Conservation (phyloP, 2,329 filamentous ascomycete species). For the Blastomyces silverae region DNA sequence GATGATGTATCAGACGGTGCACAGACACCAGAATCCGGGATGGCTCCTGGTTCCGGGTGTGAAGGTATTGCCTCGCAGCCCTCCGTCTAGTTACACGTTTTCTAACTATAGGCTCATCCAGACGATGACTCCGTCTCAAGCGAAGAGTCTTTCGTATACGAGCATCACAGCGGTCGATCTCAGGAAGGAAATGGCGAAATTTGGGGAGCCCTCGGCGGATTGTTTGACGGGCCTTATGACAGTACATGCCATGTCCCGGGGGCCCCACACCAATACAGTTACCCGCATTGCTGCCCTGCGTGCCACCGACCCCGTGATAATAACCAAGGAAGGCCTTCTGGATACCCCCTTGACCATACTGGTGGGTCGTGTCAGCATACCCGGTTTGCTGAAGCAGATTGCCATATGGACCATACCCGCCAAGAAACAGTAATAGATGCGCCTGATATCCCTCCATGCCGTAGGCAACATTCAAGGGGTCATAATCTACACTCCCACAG, state of each 20-base stretch:
- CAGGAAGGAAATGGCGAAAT: background rate
- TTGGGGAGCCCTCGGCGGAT: background rate
- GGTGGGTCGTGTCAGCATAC: background rate
- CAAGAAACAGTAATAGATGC: constrained; percentile 1
- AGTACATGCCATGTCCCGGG: background rate
- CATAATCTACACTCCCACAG: background rate
- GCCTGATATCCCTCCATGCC: background rate
- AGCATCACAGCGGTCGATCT: background rate
- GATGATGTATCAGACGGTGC: constrained; percentile 21
- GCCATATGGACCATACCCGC: background rate
- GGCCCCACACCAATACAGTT: background rate
- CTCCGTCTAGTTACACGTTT: background rate
- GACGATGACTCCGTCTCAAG: constrained; percentile 9
- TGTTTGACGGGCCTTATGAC: constrained; percentile 12
- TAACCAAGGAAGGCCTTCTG: background rate
- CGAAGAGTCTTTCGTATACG: background rate
- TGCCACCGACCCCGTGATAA: background rate
- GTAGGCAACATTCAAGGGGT: background rate
- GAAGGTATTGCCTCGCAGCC: constrained; percentile 18
- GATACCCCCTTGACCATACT: background rate
- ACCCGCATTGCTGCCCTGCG: background rate
- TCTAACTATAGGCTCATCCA: background rate
- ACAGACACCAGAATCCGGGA: constrained; percentile 20
- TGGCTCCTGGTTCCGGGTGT: constrained; percentile 23
- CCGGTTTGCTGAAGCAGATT: background rate